phyloP scores from a whole-genome alignment of 1,284 basidiomycete genomes.

The Serendipita sp. region DNA sequence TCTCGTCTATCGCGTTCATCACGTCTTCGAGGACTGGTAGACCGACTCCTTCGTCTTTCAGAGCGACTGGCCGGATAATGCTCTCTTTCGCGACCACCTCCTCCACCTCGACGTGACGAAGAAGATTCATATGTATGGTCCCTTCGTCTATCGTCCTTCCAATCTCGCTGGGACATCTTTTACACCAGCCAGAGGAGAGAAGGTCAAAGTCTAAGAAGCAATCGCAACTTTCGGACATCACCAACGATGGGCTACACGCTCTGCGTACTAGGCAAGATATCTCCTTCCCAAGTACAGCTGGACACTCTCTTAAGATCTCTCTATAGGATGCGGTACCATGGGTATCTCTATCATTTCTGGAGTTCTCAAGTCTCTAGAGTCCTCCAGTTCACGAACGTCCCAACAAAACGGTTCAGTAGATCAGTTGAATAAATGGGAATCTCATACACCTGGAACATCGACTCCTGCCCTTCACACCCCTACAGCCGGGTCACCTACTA shows the following conservation, averaged over 20 bases:
- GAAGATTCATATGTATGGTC: conserved; percentile 20
- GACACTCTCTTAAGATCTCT: conserved; percentile 7
- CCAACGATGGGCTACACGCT: conserved; percentile 31
- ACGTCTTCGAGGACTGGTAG: conserved; percentile 12
- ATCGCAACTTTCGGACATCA: not conserved
- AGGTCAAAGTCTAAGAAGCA: not conserved
- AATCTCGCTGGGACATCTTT: conserved; percentile 14
- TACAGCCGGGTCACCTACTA: conserved; percentile 12
- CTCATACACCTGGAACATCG: conserved; percentile 69
- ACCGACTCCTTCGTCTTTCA: conserved; percentile 18
- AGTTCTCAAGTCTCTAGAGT: conserved; percentile 59
- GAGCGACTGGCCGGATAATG: conserved; percentile 24
- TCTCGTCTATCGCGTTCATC: conserved; percentile 18
- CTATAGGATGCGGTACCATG: conserved; percentile 93
- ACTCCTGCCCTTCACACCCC: conserved; percentile 43
- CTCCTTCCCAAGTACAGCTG: not conserved
- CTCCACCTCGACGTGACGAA: conserved; percentile 26
- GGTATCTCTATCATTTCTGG: conserved; percentile 91
- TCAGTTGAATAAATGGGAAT: conserved; percentile 49
- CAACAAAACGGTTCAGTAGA: conserved; percentile 11
- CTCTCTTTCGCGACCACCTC: conserved; percentile 24
- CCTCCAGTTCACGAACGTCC: conserved; percentile 17
- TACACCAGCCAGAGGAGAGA: too few species aligned
- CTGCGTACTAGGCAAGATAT: conserved; percentile 26
- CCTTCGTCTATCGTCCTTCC: conserved; percentile 19